These are phyloP conservation scores for Spathaspora hagerdaliae DNA, from an alignment of 805 yeast species.

Conservation along the genomic window DNA sequence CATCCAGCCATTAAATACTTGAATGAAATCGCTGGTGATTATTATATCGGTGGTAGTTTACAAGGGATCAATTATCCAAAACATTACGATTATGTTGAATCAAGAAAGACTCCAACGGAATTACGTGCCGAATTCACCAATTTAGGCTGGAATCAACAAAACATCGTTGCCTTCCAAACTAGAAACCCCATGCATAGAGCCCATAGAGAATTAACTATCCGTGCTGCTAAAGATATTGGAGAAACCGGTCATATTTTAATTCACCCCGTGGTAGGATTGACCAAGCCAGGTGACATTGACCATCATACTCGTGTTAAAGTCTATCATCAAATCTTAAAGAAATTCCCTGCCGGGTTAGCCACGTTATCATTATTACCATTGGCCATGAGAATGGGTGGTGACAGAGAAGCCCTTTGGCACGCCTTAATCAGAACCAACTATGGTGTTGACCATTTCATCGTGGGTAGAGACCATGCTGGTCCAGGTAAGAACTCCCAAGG, in stretches of 20 bases:
- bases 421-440: slow-evolving; percentile 94
- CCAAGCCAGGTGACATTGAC: slow-evolving; percentile 97
- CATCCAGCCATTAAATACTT: slow-evolving; percentile 88
- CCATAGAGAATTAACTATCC: slow-evolving; percentile 90
- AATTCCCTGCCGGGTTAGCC: slow-evolving; percentile 93
- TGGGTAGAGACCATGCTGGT: slow-evolving; percentile 98
- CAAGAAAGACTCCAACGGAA: slow-evolving; percentile 88
- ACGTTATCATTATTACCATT: slow-evolving; percentile 81
- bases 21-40: slow-evolving; percentile 69
- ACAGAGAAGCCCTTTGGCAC: slow-evolving; percentile 97
- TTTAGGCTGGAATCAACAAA: slow-evolving; percentile 71
- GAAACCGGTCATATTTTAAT: slow-evolving; percentile 73
- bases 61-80: slow-evolving; percentile 81
- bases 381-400: slow-evolving; percentile 99
- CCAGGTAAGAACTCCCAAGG: slow-evolving; percentile 89
- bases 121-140: slow-evolving; percentile 77
- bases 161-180: slow-evolving; percentile 93
- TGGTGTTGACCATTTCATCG: slow-evolving; percentile 96
- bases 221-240: slow-evolving; percentile 92
- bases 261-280: slow-evolving; percentile 95
- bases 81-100: slow-evolving; percentile 86
- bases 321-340: slow-evolving; percentile 85
- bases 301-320: slow-evolving; percentile 97
- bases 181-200: slow-evolving; percentile 99
- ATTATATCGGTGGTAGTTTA: slow-evolving; percentile 82